phyloP scores from a whole-genome alignment of 179 eudicot species.

The Corrigiola litoralis region DNA sequence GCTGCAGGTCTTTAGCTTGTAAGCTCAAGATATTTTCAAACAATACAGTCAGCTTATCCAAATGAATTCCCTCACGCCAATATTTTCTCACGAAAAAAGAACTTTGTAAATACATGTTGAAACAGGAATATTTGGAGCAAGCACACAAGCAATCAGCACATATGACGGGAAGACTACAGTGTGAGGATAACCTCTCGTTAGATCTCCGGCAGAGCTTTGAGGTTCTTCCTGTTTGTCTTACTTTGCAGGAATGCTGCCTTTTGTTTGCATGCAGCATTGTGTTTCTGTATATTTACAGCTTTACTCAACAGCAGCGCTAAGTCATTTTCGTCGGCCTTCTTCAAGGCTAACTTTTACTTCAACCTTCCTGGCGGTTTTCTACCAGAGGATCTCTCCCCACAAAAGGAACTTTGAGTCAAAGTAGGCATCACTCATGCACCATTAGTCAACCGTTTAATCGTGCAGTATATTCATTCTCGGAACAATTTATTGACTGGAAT shows the following conservation, averaged over 20 bases:
- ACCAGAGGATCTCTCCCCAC: too few relatives aligned
- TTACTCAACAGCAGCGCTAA: neutral
- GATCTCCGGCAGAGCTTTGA: too few relatives aligned
- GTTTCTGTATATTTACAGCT: neutral
- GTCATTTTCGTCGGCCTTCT: neutral
- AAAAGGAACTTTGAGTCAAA: neutral
- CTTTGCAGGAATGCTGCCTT: neutral
- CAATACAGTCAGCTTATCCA: too few relatives aligned
- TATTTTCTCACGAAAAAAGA: too few relatives aligned
- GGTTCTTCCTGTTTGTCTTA: neutral
- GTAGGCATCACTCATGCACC: neutral
- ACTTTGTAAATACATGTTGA: too few relatives aligned
- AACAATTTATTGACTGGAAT: neutral
- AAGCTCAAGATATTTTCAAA: too few relatives aligned
- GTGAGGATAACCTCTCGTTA: too few relatives aligned
- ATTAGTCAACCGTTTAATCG: neutral
- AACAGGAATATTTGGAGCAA: too few relatives aligned
- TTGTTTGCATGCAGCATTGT: neutral
- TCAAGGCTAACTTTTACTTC: neutral
- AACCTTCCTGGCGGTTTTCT: too few relatives aligned
- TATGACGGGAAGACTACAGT: too few relatives aligned
- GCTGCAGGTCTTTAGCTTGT: neutral
- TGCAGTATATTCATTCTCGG: constrained; percentile 1
- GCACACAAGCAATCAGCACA: too few relatives aligned
- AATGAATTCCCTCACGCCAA: too few relatives aligned